These are phyloP conservation scores for Penicillium vulpinum DNA, from an alignment of 2,329 filamentous ascomycete genomes.

Conservation along the genomic window DNA sequence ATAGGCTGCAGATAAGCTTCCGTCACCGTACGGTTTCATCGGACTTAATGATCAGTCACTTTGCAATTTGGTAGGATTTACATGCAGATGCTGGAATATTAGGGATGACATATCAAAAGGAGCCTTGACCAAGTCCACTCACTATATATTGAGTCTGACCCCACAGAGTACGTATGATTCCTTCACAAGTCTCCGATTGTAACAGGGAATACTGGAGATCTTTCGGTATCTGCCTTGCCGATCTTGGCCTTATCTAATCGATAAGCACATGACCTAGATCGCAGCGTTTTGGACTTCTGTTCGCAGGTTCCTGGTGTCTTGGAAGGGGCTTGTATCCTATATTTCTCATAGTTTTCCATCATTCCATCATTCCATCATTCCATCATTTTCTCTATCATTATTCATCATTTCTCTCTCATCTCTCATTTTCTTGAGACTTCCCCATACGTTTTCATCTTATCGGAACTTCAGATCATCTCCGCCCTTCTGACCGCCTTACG, in stretches of 20 bases:
- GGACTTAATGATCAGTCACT: neutral
- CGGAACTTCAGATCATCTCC: slow-evolving; percentile 18
- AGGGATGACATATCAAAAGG: neutral
- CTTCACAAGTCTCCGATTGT: neutral
- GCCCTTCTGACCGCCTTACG: slow-evolving; percentile 37
- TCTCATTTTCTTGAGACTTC: neutral
- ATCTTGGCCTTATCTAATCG: slow-evolving; percentile 30
- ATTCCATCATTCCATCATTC: neutral
- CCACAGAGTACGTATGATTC: neutral
- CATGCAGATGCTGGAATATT: neutral
- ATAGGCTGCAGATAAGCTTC: slow-evolving; percentile 17
- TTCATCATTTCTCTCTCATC: neutral
- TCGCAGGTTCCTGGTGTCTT: neutral
- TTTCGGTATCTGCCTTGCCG: slow-evolving; percentile 8
- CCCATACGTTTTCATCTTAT: slow-evolving; percentile 1
- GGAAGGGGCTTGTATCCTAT: neutral
- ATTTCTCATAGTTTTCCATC: neutral
- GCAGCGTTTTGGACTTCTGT: slow-evolving; percentile 13
- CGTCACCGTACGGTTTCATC: slow-evolving; percentile 5
- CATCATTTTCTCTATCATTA: neutral
- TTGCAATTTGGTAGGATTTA: neutral
- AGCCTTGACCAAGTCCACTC: neutral
- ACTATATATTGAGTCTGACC: neutral
- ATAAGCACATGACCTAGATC: slow-evolving; percentile 17
- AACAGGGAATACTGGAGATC: slow-evolving; percentile 1